Percentiles rank a stretch among this genome's conserved stretches.
phyloP scores from a whole-genome alignment of 1,284 basidiomycete genomes.

The Apiotrichum brassicae region DNA sequence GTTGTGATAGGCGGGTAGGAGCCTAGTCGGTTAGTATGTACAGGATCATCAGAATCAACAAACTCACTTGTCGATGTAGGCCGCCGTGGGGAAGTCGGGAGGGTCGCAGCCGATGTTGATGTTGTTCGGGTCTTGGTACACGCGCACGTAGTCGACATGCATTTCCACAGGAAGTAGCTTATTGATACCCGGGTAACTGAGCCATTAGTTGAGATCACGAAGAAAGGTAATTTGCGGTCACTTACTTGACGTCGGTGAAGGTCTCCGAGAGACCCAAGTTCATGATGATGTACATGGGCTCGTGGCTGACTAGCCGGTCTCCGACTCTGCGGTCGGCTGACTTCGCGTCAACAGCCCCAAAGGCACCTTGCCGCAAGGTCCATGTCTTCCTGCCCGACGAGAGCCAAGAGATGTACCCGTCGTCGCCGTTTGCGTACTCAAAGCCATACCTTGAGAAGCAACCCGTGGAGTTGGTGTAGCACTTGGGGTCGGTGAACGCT shows the following conservation, averaged over 20 bases:
- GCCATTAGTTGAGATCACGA: slow-evolving; percentile 52
- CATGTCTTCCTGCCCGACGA: slow-evolving; percentile 53
- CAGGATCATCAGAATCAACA: neutral
- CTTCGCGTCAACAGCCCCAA: no score
- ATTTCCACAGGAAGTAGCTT: slow-evolving; percentile 48
- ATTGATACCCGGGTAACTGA: slow-evolving; percentile 52
- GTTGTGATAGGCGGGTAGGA: slow-evolving; percentile 34
- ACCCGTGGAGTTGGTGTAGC: slow-evolving; percentile 52
- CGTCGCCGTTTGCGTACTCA: slow-evolving; percentile 59
- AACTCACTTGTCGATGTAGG: slow-evolving; percentile 36
- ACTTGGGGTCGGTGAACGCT: slow-evolving; percentile 49
- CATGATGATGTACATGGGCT: slow-evolving; percentile 57
- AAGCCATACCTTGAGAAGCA: slow-evolving; percentile 55
- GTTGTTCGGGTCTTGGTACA: slow-evolving; percentile 48
- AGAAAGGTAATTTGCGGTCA: slow-evolving; percentile 59
- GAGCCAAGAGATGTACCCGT: slow-evolving; percentile 63
- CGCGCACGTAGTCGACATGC: slow-evolving; percentile 48
- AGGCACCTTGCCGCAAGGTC: slow-evolving; percentile 54
- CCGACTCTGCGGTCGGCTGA: slow-evolving; percentile 54
- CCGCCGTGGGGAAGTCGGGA: slow-evolving; percentile 41
- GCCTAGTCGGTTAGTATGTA: slow-evolving; percentile 12
- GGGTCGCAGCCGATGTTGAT: slow-evolving; percentile 43
- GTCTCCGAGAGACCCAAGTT: slow-evolving; percentile 42
- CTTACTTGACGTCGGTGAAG: slow-evolving; percentile 52
- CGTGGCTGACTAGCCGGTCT: slow-evolving; percentile 66